Conservation (phyloP, 192 early-diverging fungal species). For the Funneliformis geosporum region DNA sequence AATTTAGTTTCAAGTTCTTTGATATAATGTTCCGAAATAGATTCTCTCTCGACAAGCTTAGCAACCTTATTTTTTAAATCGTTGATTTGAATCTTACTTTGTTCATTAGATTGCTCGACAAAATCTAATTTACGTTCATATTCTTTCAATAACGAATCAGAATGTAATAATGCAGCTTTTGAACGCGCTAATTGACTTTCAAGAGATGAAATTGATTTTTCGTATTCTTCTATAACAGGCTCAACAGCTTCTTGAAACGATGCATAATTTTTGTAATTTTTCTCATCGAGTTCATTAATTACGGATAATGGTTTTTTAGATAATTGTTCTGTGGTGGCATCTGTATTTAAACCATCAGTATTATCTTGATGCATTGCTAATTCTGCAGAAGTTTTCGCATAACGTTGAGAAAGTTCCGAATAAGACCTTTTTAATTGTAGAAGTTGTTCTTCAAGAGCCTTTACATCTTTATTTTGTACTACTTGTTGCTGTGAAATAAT, state of each 20-base stretch:
- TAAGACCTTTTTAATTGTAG: slow-evolving; percentile 37
- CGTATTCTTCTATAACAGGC: slow-evolving; percentile 73
- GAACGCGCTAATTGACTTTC: slow-evolving; percentile 61
- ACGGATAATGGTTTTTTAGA: not conserved
- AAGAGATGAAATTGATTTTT: slow-evolving; percentile 60
- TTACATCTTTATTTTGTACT: slow-evolving; percentile 16
- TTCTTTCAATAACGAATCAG: slow-evolving; percentile 54
- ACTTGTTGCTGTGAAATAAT: slow-evolving; percentile 35
- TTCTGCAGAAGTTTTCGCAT: slow-evolving; percentile 10
- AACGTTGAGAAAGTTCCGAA: slow-evolving; percentile 11
- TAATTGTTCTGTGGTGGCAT: not conserved
- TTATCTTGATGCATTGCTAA: slow-evolving; percentile 22
- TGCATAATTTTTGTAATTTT: not conserved
- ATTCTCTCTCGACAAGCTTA: slow-evolving; percentile 56
- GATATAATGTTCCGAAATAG: slow-evolving; percentile 46
- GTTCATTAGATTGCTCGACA: slow-evolving; percentile 31
- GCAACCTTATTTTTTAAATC: slow-evolving; percentile 43
- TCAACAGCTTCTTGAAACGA: slow-evolving; percentile 52
- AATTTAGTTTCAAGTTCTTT: slow-evolving; percentile 44
- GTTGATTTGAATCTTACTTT: slow-evolving; percentile 33
- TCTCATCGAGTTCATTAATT: not conserved
- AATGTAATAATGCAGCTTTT: slow-evolving; percentile 58
- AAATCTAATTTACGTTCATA: slow-evolving; percentile 53
- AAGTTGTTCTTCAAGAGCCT: slow-evolving; percentile 51
- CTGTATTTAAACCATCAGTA: not conserved